Evolutionary conservation across 2,329 filamentous ascomycete species (phyloP), one percentile per base, ranked within the genome.

Genomic region (Beauveria sp.): DNA sequence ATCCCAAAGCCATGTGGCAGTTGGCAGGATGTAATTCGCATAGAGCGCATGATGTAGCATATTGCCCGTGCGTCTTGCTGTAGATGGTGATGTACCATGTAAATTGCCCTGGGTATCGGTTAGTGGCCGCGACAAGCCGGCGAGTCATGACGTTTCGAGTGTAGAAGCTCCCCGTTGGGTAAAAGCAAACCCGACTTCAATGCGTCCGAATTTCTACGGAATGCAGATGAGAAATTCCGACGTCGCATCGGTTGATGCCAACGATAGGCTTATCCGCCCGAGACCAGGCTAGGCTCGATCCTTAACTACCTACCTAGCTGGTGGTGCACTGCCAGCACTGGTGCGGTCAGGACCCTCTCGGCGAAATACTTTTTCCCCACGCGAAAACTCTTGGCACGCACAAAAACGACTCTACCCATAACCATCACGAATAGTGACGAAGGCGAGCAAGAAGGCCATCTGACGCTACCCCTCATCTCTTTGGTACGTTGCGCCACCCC

Each of bases 381-480:
- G 71, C 72, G 72, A 75, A 75, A 77, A 76, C 68, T 76, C 74
- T 76, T 76, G 74, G 74, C 75, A 76, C 75, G 75, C 75, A 77
- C 75, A 77, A 77, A 76, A 76, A 70, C 71, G 69, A 60, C 58
- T 65, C 58, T 53, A 52, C 53, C 56, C 62, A 28, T 43, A 48
- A 62, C 61, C 58, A 64, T 63, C 61, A 62, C 57, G 40, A 64
- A 63, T 62, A 62, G 61, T 62, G 61, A 62, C 61, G 61, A 59
- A 51, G 54, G 48, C 28, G 61, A 62, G 55, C 42, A 62, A 58
- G 48, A 62, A 52, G 61, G 61, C 61, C 43, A 59, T 58, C 18
- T 46, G 54, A 58, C 46, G 67, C 65, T 67, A 70, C 69, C 67
- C 70, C 68, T 68, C 65, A 70, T 66, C 66, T 69, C 34, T 68